phyloP scores from a whole-genome alignment of 176 grass and related monocot species.

The Lolium perenne region DNA sequence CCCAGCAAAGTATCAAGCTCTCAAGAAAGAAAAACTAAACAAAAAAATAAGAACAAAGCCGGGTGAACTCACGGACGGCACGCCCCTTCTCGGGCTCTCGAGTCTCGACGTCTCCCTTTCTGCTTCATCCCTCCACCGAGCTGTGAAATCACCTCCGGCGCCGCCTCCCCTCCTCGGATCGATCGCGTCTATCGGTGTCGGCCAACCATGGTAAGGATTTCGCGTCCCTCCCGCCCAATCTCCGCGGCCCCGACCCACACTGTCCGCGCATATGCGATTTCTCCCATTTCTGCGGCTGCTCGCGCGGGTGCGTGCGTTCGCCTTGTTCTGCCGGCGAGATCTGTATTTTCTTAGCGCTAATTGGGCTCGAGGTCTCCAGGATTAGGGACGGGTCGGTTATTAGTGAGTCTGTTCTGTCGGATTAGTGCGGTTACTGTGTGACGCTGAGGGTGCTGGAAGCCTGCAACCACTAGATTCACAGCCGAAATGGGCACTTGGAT shows the following conservation, averaged over 20 bases:
- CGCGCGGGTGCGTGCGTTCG: not conserved
- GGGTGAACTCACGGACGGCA: not conserved
- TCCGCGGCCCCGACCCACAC: not conserved
- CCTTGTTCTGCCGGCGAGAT: conserved; percentile 28
- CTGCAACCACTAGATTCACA: not conserved
- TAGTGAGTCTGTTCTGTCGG: not conserved
- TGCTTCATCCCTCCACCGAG: not conserved
- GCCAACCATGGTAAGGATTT: conserved; percentile 43
- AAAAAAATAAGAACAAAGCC: not conserved
- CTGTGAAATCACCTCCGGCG: conserved; percentile 24
- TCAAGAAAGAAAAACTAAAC: not conserved
- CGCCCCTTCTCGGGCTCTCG: not conserved
- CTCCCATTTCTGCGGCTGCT: not conserved
- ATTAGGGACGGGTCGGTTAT: not conserved
- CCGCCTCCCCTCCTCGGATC: not conserved
- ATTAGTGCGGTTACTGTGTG: not conserved
- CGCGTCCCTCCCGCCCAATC: not conserved
- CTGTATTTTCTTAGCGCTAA: not conserved
- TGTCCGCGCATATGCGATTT: not conserved
- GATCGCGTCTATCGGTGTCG: not conserved
- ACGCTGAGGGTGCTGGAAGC: not conserved
- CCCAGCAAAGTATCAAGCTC: not conserved
- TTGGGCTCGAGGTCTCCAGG: not conserved
- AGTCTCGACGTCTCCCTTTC: not conserved
- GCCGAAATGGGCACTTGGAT: not conserved